These are phyloP conservation scores for Cercospora janseana DNA, from an alignment of 2,329 filamentous ascomycete species.

Conservation along the genomic window DNA sequence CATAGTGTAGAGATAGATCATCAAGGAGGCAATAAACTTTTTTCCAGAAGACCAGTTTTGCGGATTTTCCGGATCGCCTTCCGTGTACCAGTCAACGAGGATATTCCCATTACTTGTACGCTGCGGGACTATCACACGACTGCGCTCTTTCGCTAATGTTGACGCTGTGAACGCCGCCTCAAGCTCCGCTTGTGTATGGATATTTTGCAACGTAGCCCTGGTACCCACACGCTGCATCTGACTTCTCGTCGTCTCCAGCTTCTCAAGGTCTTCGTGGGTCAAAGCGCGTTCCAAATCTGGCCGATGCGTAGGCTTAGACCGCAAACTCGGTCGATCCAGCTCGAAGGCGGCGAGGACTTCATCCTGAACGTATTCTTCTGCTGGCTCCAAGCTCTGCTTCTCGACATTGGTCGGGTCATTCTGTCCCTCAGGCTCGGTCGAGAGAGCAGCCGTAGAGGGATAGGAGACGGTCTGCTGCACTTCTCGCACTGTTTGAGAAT, in stretches of 20 bases:
- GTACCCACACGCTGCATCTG: conserved; percentile 38
- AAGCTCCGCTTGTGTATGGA: conserved; percentile 42
- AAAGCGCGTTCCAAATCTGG: conserved; percentile 14
- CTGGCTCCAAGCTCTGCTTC: conserved; percentile 30
- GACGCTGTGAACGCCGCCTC: conserved; percentile 41
- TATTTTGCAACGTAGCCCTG: conserved; percentile 38
- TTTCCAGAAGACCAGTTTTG: conserved; percentile 35
- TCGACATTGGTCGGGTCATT: conserved; percentile 6
- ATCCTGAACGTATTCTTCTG: conserved; percentile 12
- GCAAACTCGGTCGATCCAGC: conserved; percentile 13
- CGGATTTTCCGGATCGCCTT: conserved; percentile 35
- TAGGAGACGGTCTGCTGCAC: neutral
- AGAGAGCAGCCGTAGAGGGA: neutral
- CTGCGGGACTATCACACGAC: conserved; percentile 46
- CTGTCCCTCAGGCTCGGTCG: neutral
- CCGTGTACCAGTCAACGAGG: conserved; percentile 50
- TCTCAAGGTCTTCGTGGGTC: conserved; percentile 26
- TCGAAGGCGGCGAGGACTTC: conserved; percentile 9
- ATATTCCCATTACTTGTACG: conserved; percentile 52
- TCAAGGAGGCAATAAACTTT: conserved; percentile 38
- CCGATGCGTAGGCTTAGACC: conserved; percentile 20
- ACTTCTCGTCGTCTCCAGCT: conserved; percentile 22
- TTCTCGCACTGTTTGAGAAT: conserved; percentile 16
- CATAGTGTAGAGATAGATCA: conserved; percentile 56
- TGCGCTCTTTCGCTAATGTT: conserved; percentile 38